phyloP scores from a whole-genome alignment of 495 filamentous ascomycete genomes.

The Thermochaetoides thermophila region DNA sequence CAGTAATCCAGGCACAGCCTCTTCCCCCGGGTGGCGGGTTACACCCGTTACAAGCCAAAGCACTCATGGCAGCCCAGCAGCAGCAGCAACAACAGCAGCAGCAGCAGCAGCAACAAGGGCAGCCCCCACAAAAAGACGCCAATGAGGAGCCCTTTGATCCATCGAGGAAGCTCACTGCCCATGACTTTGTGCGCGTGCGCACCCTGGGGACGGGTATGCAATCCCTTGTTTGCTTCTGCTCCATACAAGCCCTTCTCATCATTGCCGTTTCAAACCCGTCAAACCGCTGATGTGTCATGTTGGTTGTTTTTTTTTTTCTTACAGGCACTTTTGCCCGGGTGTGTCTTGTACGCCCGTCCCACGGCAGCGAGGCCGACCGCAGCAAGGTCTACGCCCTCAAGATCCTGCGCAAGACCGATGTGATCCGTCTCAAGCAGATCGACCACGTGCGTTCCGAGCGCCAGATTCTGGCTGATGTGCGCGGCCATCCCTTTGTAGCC shows the following conservation, averaged over 20 bases:
- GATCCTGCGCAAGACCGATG: slow-evolving; percentile 81
- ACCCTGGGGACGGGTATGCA: slow-evolving; percentile 77
- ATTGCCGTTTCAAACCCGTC: too few relatives aligned
- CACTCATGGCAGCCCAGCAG: slow-evolving; percentile 8
- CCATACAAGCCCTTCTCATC: too few relatives aligned
- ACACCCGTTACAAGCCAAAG: slow-evolving; percentile 18
- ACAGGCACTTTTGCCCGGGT: slow-evolving; percentile 92
- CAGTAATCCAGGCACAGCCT: slow-evolving; percentile 17
- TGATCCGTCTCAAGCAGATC: slow-evolving; percentile 92
- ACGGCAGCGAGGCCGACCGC: slow-evolving; percentile 36
- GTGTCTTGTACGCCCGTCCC: slow-evolving; percentile 60
- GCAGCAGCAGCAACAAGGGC: slow-evolving; percentile 6
- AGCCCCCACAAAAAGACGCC: slow-evolving; percentile 2
- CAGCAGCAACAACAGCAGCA: slow-evolving; percentile 13
- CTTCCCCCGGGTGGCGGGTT: slow-evolving; percentile 12
- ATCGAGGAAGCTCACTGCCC: slow-evolving; percentile 25
- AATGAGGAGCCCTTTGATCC: slow-evolving; percentile 14
- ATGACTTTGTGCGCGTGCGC: slow-evolving; percentile 74
- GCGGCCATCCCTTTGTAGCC: slow-evolving; percentile 91
- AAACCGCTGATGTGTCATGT: neutral
- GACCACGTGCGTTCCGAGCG: slow-evolving; percentile 95
- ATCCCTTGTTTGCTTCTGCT: too few relatives aligned
- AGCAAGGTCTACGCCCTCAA: slow-evolving; percentile 83
- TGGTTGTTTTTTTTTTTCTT: slow-evolving; percentile 13
- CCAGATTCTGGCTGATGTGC: slow-evolving; percentile 68